phyloP scores from a whole-genome alignment of 306 rosid species.

The Coriaria nepalensis region DNA sequence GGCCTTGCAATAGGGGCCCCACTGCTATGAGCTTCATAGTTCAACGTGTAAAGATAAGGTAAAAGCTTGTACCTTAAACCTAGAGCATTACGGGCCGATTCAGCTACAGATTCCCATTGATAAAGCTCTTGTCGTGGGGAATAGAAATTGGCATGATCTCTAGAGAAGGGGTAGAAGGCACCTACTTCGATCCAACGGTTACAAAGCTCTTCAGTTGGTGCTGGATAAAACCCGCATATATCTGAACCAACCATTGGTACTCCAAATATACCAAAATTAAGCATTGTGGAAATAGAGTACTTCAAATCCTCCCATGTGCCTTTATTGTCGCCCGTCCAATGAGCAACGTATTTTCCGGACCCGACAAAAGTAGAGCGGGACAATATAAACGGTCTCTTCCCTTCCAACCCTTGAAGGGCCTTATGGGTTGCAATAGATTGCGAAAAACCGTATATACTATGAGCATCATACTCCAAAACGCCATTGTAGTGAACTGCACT shows the following conservation, averaged over 20 bases:
- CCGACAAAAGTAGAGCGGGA: conserved; percentile 86
- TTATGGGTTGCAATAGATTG: conserved; percentile 77
- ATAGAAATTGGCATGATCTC: conserved; percentile 83
- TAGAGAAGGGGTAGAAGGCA: conserved; percentile 92
- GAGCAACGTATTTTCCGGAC: conserved; percentile 81
- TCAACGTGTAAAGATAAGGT: conserved; percentile 88
- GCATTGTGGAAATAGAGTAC: conserved; percentile 81
- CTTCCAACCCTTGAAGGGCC: conserved; percentile 68
- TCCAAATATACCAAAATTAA: conserved; percentile 90
- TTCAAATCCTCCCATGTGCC: conserved; percentile 79
- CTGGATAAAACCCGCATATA: conserved; percentile 88
- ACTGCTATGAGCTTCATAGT: conserved; percentile 65
- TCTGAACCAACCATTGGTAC: conserved; percentile 98
- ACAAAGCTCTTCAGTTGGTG: conserved; percentile 92
- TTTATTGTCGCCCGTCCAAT: conserved; percentile 95
- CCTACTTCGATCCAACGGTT: conserved; percentile 96
- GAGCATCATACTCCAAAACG: conserved; percentile 85
- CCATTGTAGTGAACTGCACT: conserved; percentile 90
- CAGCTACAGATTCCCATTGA: conserved; percentile 83
- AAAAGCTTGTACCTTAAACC: conserved; percentile 77
- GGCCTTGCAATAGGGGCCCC: conserved; percentile 98
- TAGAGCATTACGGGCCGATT: conserved; percentile 78
- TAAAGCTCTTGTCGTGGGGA: conserved; percentile 98
- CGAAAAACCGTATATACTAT: conserved; percentile 83
- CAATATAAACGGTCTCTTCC: conserved; percentile 76